Evolutionary conservation across 805 yeast species (phyloP), one percentile per base, ranked within the genome.

Genomic region (Ascoidea asiatica): DNA sequence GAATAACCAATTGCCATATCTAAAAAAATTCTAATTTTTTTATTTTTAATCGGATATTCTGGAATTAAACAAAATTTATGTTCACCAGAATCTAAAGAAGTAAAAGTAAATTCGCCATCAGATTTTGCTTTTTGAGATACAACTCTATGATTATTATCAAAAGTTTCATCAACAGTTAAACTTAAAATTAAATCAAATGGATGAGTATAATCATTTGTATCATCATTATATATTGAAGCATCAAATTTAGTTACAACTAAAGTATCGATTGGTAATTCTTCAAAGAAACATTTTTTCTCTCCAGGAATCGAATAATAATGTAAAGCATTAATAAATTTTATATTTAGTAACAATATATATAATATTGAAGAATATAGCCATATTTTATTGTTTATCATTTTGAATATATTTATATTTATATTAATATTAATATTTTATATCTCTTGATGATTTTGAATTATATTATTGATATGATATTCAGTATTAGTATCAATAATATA

Each of bases 231-330:
- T 53, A 82, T 88, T 58, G 72, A 72, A 3, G 85, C 83, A 52
- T 81, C 81, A 52, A 84, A 77, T 55, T 72, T 71, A 45, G 90
- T 95, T 46, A 83, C 83, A 19, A 89, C 81, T 46, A 90, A 71
- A n/a, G 94, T 77, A 52, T 79, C 83, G 50, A 72, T 69, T 17
- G 85, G 78, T 48, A 90, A 67, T 48, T 83, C 94, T 57, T 89
- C 92, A 55, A 65, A 81, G 60, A 90, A 90, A 63, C 97, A 92
- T 53, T 77, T 77, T 39, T 77, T 72, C 51, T 82, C 82, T 29
- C 81, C 88, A 1, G 89, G 81, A 11, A 75, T 75, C 44, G 86
- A 66, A 60, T 87, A 89, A 60, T 87, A 79, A 61, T 92, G 95
- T 47, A 89, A 66, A 0, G 77, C 86, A 42, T 56, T n/a, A n/a